Conservation (phyloP, 805 yeast species). For the Kuraishia hungarica region DNA sequence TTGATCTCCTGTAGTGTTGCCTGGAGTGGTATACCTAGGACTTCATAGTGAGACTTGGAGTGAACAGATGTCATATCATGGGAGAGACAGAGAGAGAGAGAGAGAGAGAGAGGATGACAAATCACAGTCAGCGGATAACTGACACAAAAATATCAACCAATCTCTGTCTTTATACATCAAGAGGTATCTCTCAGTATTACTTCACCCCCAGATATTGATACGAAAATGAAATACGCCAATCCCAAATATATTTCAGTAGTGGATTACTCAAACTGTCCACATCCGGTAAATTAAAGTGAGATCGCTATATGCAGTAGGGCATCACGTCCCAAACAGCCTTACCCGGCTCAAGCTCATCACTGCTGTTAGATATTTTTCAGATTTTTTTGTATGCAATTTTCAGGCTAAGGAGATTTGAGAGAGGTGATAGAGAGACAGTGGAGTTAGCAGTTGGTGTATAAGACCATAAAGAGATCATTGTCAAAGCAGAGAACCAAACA, state of each 20-base stretch:
- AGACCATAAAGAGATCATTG: too few species aligned
- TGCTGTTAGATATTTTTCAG: not conserved
- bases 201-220: too few species aligned
- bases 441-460: too few species aligned
- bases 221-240: too few species aligned
- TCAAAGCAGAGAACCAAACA: too few species aligned
- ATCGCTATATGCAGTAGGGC: not conserved
- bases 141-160: not conserved
- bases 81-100: not conserved
- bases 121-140: not conserved
- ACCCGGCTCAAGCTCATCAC: not conserved
- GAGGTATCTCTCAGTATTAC: too few species aligned
- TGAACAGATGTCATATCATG: not conserved
- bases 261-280: not conserved
- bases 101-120: not conserved
- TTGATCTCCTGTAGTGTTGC: conserved; percentile 37
- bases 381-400: not conserved
- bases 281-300: too few species aligned
- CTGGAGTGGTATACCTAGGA: conserved; percentile 40
- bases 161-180: not conserved
- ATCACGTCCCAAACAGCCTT: not conserved
- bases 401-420: not conserved
- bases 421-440: too few species aligned
- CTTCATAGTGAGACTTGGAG: conserved; percentile 36
- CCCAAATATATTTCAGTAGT: not conserved